Evolutionary conservation across 2,329 filamentous ascomycete species (phyloP), one percentile per base, ranked within the genome.

Genomic region (Colletotrichum euphorbiae): DNA sequence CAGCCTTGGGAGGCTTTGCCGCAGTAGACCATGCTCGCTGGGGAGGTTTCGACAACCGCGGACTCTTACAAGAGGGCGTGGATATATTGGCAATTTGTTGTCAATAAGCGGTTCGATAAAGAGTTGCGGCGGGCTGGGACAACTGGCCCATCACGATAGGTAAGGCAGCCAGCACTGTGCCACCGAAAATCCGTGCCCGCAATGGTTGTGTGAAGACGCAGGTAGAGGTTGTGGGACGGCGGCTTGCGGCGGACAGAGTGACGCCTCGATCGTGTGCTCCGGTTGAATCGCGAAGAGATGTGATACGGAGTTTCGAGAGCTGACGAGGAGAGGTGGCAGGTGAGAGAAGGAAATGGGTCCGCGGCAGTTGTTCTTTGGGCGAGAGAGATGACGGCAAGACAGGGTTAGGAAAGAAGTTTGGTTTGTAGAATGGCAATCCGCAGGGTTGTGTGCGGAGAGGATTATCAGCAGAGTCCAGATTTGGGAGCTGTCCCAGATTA

Each of bases 1-100:
- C 85, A 87, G 73, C 84, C 84, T 73, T 85, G 80, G 6, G 85
- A 87, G 72, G 85, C 85, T 75, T 87, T 87, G 50, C 85, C 85
- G 72, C 85, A 87, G 76, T 86, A 87, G 51, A 87, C 84, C 85
- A 87, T 87, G 73, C n/a, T 69, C 38, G 36, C 54, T 38, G 21
- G 24, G 17, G 31, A 43, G 31, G n/a, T 6, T 42, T 40, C 19
- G 56, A 36, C 21, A 28, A 28, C 28, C 36, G 58, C 45, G 40
- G 21, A n/a, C 36, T 33, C 51, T 28, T 43, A 9, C 3, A 21
- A 43, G 17, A 60, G 62, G 33, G 36, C 54, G 40, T 11, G 40
- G 15, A 21, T 13, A 42, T 38, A 8, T 15, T 19, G n/a, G 28
- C 8, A 6, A 5, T n/a, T 17, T 36, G 12, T n/a, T 15, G n/a